Conservation (phyloP, 306 rosid species). For the Prunus dulcis region DNA sequence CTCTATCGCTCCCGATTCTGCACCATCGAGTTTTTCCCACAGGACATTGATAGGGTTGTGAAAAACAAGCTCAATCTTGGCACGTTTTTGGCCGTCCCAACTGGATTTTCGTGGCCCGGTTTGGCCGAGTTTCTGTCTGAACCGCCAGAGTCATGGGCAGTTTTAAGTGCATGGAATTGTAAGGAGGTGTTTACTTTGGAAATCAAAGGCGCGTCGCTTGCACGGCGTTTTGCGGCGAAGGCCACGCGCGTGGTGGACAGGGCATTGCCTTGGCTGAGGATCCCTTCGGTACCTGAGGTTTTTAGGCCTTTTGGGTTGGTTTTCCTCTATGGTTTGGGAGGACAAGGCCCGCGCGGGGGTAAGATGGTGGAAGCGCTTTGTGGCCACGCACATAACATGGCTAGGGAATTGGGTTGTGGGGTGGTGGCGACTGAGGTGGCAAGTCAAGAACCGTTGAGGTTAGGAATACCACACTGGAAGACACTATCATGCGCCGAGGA, state of each 20-base stretch:
- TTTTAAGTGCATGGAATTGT: slow-evolving; percentile 69
- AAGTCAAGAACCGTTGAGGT: slow-evolving; percentile 42
- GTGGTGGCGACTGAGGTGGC: slow-evolving; percentile 77
- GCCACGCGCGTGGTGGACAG: slow-evolving; percentile 48
- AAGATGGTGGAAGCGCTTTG: slow-evolving; percentile 50
- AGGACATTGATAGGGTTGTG: slow-evolving; percentile 62
- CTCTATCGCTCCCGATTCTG: slow-evolving; percentile 60
- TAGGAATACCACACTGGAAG: slow-evolving; percentile 75
- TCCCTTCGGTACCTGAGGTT: slow-evolving; percentile 63
- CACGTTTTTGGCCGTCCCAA: slow-evolving; percentile 61
- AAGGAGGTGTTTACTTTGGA: slow-evolving; percentile 59
- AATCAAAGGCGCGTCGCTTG: slow-evolving; percentile 54
- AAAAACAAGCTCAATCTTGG: slow-evolving; percentile 58
- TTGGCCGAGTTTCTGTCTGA: slow-evolving; percentile 32
- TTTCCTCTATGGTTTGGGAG: slow-evolving; percentile 67
- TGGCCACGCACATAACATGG: slow-evolving; percentile 59
- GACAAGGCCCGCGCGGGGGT: slow-evolving; percentile 47
- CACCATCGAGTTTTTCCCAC: slow-evolving; percentile 69
- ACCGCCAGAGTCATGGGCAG: slow-evolving; percentile 67
- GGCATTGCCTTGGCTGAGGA: slow-evolving; percentile 55
- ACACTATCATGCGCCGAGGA: slow-evolving; percentile 60
- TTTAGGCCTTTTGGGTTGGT: slow-evolving; percentile 69
- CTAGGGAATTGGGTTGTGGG: slow-evolving; percentile 49
- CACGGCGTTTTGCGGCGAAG: slow-evolving; percentile 33
- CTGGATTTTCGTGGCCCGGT: slow-evolving; percentile 48